phyloP scores from a whole-genome alignment of 192 early-diverging fungal species.

The Rhizophagus sp. region DNA sequence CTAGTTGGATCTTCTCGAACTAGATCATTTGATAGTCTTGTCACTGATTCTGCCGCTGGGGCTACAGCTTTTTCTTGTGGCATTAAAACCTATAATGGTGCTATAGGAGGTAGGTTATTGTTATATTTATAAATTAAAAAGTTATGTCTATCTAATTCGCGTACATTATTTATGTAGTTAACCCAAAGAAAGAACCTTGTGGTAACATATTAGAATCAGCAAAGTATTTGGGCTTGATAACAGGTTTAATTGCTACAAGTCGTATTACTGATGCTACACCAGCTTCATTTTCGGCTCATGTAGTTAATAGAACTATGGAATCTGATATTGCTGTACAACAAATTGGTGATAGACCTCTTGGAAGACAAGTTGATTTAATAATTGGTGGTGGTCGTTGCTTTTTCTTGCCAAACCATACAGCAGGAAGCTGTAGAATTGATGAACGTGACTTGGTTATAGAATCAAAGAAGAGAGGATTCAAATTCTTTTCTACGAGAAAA shows the following conservation, averaged over 20 bases:
- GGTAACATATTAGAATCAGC: constrained; percentile 96
- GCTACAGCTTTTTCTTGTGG: constrained; percentile 95
- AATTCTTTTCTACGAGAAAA: constrained; percentile 47
- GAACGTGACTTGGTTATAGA: constrained; percentile 65
- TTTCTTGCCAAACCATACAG: constrained; percentile 71
- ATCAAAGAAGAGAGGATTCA: constrained; percentile 62
- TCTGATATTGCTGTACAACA: constrained; percentile 87
- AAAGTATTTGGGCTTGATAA: constrained; percentile 75
- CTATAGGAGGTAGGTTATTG: constrained; percentile 68
- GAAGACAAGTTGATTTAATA: constrained; percentile 81
- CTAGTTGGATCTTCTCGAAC: constrained; percentile 91
- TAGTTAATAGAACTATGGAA: constrained; percentile 75
- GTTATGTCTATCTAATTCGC: too few relatives aligned
- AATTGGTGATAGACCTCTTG: constrained; percentile 87
- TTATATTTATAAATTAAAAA: not conserved
- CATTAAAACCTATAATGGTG: constrained; percentile 92
- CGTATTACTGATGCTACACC: constrained; percentile 95
- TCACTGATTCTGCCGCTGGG: constrained; percentile 97
- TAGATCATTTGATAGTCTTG: constrained; percentile 71
- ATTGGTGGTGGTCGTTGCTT: constrained; percentile 91
- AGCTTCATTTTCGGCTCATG: constrained; percentile 81
- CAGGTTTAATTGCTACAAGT: constrained; percentile 91
- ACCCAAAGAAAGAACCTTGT: constrained; percentile 69
- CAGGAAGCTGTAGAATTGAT: constrained; percentile 78
- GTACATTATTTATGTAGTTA: constrained; percentile 40